Conservation (phyloP, 2,329 filamentous ascomycete species). For the Coniochaeta sp. region DNA sequence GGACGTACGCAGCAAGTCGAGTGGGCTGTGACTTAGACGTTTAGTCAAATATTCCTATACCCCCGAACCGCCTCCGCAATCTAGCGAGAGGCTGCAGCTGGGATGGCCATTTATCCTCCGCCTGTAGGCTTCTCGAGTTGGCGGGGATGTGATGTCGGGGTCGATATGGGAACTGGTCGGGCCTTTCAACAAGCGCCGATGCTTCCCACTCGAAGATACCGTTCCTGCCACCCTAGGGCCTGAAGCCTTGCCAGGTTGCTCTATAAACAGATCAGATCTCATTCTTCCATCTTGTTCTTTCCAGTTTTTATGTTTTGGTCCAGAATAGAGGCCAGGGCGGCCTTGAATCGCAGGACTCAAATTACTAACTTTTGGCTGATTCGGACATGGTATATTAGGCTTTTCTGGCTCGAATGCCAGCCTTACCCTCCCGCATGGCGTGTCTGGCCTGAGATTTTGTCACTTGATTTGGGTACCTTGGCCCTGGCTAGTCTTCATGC, state of each 20-base stretch:
- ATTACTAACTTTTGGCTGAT: slow-evolving; percentile 21
- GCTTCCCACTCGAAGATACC: not conserved
- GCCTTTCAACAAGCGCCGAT: not conserved
- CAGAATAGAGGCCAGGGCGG: slow-evolving; percentile 1
- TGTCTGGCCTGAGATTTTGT: not conserved
- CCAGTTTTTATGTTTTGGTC: not conserved
- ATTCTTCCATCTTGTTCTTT: not conserved
- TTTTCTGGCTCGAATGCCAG: slow-evolving; percentile 7
- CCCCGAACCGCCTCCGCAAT: slow-evolving; percentile 11
- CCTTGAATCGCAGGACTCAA: slow-evolving; percentile 8
- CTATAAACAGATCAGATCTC: not conserved
- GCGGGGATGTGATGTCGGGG: not conserved
- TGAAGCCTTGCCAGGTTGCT: not conserved
- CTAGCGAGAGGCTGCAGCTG: slow-evolving; percentile 7
- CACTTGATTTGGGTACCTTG: not conserved
- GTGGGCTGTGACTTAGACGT: not conserved
- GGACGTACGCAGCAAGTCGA: not conserved
- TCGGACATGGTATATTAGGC: slow-evolving; percentile 19
- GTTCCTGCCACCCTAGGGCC: not conserved
- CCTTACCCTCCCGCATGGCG: not conserved
- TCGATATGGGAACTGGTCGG: not conserved
- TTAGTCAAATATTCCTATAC: slow-evolving; percentile 8
- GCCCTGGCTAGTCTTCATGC: not conserved
- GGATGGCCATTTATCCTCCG: slow-evolving; percentile 15
- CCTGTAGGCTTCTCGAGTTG: not conserved